These are phyloP conservation scores for Quercus wislizeni DNA, from an alignment of 306 rosid species.

Conservation along the genomic window DNA sequence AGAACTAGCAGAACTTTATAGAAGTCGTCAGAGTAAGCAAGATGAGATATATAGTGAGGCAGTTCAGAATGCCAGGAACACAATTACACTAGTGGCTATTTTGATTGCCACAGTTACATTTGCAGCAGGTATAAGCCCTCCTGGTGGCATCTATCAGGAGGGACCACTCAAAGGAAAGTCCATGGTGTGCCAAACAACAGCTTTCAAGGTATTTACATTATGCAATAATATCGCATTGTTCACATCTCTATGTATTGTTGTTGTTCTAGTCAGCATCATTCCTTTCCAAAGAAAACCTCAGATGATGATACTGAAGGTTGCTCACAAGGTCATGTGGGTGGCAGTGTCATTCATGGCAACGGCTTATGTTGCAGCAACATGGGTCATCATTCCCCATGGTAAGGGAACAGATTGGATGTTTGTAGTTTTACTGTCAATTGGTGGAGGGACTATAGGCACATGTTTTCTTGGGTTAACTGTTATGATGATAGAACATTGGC, in stretches of 20 bases:
- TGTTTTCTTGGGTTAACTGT: slow-evolving; percentile 47
- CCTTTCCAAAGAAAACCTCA: slow-evolving; percentile 54
- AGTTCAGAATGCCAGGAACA: slow-evolving; percentile 63
- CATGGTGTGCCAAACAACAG: slow-evolving; percentile 27
- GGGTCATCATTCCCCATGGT: slow-evolving; percentile 55
- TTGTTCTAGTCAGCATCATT: slow-evolving; percentile 70
- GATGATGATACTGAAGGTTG: slow-evolving; percentile 34
- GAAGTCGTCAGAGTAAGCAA: slow-evolving; percentile 16
- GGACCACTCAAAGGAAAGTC: slow-evolving; percentile 53
- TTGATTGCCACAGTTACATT: slow-evolving; percentile 71
- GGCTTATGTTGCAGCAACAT: slow-evolving; percentile 54
- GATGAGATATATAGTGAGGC: slow-evolving; percentile 59
- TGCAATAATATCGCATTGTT: slow-evolving; percentile 55
- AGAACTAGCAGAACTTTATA: slow-evolving; percentile 11
- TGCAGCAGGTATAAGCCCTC: slow-evolving; percentile 61
- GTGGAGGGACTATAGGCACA: slow-evolving; percentile 49
- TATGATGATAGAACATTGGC: slow-evolving; percentile 48
- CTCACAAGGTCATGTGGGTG: slow-evolving; percentile 72
- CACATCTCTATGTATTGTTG: slow-evolving; percentile 54
- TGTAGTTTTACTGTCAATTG: slow-evolving; percentile 34
- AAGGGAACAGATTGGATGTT: slow-evolving; percentile 30
- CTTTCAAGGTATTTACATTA: slow-evolving; percentile 57
- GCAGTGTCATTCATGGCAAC: slow-evolving; percentile 71
- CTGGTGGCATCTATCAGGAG: slow-evolving; percentile 57
- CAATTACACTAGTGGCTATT: slow-evolving; percentile 53